These are phyloP conservation scores for Globisporangium parvum DNA, from an alignment of 352 stramenopile species.

Conservation along the genomic window DNA sequence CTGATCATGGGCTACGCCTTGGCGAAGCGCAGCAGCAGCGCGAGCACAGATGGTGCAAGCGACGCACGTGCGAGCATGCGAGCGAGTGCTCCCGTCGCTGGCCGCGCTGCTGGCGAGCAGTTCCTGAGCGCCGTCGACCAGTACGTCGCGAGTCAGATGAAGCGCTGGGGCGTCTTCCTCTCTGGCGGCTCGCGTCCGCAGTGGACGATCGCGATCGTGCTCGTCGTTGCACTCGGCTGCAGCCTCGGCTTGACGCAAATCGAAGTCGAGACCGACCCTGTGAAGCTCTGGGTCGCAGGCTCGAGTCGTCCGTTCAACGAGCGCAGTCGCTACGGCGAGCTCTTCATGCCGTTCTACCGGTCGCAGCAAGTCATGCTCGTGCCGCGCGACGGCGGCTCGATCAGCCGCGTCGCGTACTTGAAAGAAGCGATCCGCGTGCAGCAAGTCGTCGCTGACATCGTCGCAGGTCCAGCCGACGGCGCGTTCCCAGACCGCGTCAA, in stretches of 20 bases:
- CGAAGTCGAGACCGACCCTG: conserved; percentile 39
- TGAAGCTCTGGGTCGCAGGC: conserved; percentile 51
- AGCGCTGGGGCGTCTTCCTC: conserved; percentile 37
- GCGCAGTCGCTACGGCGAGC: conserved; percentile 30
- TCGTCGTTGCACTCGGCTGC: conserved; percentile 17
- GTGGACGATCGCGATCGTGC: conserved; percentile 17
- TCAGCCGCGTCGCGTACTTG: conserved; percentile 32
- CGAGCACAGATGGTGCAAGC: background rate
- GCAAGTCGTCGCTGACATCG: conserved; percentile 20
- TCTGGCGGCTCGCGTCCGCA: conserved; percentile 17
- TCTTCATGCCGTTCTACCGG: conserved; percentile 55
- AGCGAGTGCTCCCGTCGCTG: too few species aligned
- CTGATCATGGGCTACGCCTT: conserved; percentile 46
- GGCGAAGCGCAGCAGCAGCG: conserved; percentile 16
- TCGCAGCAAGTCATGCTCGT: conserved; percentile 48
- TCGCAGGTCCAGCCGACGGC: conserved; percentile 4
- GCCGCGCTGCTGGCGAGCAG: background rate
- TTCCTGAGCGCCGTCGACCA: conserved; percentile 28
- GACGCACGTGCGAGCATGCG: background rate
- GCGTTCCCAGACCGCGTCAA: conserved; percentile 19
- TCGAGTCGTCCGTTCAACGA: conserved; percentile 38
- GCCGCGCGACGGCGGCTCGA: conserved; percentile 38
- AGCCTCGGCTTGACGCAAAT: conserved; percentile 23
- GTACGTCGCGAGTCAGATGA: conserved; percentile 19
- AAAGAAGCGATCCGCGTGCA: conserved; percentile 45